A percentile compares a stretch with the other conserved stretches of the same genome.
phyloP scores from a whole-genome alignment of 345 rosid genomes.

The Salix koriyanagi region DNA sequence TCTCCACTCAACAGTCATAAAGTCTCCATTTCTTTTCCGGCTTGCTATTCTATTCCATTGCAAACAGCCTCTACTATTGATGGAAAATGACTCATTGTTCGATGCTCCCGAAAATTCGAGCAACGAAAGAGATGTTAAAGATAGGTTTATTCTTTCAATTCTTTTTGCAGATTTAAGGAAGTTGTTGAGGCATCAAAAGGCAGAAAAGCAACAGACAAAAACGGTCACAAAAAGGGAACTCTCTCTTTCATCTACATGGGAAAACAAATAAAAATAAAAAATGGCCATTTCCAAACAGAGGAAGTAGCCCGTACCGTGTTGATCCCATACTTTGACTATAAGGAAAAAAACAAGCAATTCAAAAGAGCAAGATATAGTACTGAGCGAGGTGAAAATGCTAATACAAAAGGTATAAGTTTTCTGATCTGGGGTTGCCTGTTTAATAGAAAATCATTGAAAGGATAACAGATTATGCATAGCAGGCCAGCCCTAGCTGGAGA shows the following conservation, averaged over 20 bases:
- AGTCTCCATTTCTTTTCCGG: slow-evolving; percentile 23
- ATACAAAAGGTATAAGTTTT: slow-evolving; percentile 12
- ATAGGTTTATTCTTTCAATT: slow-evolving; percentile 30
- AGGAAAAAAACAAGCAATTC: not conserved
- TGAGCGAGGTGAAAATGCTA: not conserved
- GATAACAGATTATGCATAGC: slow-evolving; percentile 7
- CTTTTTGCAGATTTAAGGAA: slow-evolving; percentile 43
- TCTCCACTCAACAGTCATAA: not conserved
- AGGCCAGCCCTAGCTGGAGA: slow-evolving; percentile 23
- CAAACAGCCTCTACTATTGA: slow-evolving; percentile 40
- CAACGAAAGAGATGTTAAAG: slow-evolving; percentile 44
- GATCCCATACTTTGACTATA: slow-evolving; percentile 5
- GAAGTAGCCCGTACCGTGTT: slow-evolving; percentile 7
- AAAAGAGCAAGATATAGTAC: slow-evolving; percentile 9
- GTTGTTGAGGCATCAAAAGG: slow-evolving; percentile 25
- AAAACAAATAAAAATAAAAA: slow-evolving; percentile 21
- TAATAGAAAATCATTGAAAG: slow-evolving; percentile 6
- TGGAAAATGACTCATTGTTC: slow-evolving; percentile 49
- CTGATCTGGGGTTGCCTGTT: slow-evolving; percentile 11
- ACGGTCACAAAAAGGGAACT: slow-evolving; percentile 9
- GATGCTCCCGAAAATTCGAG: slow-evolving; percentile 34
- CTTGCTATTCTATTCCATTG: slow-evolving; percentile 22
- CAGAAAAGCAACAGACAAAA: slow-evolving; percentile 23
- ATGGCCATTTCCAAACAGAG: slow-evolving; percentile 32
- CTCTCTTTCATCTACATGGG: slow-evolving; percentile 20